A percentile compares a stretch with the other conserved stretches of the same genome.
Evolutionary conservation across 805 yeast genomes (phyloP).

Genomic region (Schwanniomyces pseudopolymorphus): DNA sequence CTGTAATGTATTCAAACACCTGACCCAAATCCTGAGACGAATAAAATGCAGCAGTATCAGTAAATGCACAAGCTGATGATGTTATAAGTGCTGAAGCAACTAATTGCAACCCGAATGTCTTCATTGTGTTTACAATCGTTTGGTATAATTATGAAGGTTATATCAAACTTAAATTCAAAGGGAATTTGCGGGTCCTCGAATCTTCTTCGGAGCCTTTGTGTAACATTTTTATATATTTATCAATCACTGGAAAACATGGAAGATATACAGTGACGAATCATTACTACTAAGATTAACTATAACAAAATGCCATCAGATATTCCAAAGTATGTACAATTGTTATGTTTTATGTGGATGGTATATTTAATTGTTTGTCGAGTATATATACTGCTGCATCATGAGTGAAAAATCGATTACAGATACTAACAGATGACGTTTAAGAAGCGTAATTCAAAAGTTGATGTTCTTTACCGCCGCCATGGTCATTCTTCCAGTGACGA

Average conservation of each 20-base stretch:
- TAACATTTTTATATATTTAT: constrained; percentile 1
- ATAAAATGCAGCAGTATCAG: constrained; percentile 24
- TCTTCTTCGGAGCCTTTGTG: neutral
- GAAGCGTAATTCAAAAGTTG: constrained; percentile 65
- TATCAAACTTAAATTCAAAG: neutral
- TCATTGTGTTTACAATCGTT: constrained; percentile 1
- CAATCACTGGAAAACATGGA: neutral
- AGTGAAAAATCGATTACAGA: neutral
- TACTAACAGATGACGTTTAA: constrained; percentile 14
- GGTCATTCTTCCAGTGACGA: constrained; percentile 64
- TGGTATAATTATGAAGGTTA: neutral
- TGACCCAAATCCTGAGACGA: constrained; percentile 11
- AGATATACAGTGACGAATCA: neutral
- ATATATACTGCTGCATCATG: neutral
- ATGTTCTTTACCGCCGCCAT: constrained; percentile 74
- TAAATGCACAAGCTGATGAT: constrained; percentile 17
- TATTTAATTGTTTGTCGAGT: neutral
- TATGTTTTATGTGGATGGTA: neutral
- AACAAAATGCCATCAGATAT: neutral
- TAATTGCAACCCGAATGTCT: constrained; percentile 1
- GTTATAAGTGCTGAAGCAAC: constrained; percentile 8
- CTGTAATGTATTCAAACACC: constrained; percentile 20
- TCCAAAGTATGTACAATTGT: neutral
- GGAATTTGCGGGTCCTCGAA: constrained; percentile 1
- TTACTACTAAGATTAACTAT: neutral